These are phyloP conservation scores for Chaetoceros tenuissimus DNA, from an alignment of 108 stramenopile species.

Conservation along the genomic window DNA sequence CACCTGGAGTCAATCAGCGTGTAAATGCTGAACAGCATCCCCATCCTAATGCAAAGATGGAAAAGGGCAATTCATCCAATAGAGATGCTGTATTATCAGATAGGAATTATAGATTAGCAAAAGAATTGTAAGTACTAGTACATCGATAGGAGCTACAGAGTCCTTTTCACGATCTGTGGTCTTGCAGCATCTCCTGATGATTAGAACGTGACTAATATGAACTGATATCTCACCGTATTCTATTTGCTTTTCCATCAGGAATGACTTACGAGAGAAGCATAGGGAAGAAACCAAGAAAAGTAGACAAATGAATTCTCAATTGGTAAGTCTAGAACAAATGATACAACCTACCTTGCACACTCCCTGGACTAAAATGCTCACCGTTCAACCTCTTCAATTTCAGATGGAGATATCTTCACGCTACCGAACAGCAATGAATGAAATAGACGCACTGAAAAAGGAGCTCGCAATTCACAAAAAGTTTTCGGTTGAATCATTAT, in stretches of 20 bases:
- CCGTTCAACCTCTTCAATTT: too few species aligned
- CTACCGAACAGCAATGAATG: conserved; percentile 62
- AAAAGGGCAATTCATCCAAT: conserved; percentile 8
- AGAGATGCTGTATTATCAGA: conserved; percentile 42
- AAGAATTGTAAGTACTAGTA: conserved; percentile 59
- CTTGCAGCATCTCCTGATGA: too few species aligned
- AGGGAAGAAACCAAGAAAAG: conserved; percentile 72
- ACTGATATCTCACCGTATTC: neutral
- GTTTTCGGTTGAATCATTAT: conserved; percentile 29
- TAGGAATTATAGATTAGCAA: conserved; percentile 77
- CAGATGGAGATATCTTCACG: conserved; percentile 72
- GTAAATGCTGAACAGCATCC: too few species aligned
- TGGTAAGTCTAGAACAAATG: too few species aligned
- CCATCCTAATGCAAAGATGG: neutral
- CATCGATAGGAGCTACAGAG: neutral
- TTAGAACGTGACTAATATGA: too few species aligned
- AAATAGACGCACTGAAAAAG: conserved; percentile 54
- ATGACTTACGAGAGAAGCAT: conserved; percentile 63
- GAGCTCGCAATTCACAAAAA: conserved; percentile 54
- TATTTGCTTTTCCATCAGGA: conserved; percentile 19
- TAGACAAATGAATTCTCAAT: conserved; percentile 71
- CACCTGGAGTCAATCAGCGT: too few species aligned
- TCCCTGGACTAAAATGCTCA: too few species aligned
- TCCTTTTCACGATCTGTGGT: neutral
- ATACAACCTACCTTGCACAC: too few species aligned